These are phyloP conservation scores for Rhodofomes roseus DNA, from an alignment of 1,284 basidiomycete species.

Conservation along the genomic window DNA sequence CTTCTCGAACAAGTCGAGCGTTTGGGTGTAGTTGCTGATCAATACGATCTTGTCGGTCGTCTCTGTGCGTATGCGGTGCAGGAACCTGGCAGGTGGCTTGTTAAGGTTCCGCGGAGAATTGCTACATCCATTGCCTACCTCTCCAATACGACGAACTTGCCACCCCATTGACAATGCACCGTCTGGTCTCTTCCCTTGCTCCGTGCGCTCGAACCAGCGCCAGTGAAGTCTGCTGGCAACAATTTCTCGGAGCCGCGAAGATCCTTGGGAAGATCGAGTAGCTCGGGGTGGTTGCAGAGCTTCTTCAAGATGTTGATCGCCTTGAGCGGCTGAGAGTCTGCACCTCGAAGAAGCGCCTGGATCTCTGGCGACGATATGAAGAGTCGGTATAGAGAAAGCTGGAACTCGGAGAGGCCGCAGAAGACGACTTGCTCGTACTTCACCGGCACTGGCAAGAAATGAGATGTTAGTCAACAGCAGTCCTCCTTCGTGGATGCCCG, in stretches of 20 bases:
- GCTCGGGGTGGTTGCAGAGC: conserved; percentile 95
- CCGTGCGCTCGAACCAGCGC: conserved; percentile 39
- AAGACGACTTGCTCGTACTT: conserved; percentile 99
- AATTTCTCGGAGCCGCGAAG: conserved; percentile 81
- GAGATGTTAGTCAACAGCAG: conserved; percentile 7
- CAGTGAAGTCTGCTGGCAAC: conserved; percentile 82
- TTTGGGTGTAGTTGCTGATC: conserved; percentile 98
- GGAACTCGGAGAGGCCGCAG: conserved; percentile 86
- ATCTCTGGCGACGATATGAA: conserved; percentile 97
- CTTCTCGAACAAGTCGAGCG: conserved; percentile 91
- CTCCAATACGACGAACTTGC: conserved; percentile 94
- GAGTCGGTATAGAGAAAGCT: conserved; percentile 85
- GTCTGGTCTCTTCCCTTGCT: conserved; percentile 45
- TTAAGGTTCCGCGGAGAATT: not conserved
- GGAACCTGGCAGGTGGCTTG: conserved; percentile 53
- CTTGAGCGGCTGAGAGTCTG: conserved; percentile 93
- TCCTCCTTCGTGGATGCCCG: not conserved
- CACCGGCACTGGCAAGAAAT: conserved; percentile 75
- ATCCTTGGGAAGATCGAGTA: conserved; percentile 86
- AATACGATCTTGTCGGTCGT: conserved; percentile 98
- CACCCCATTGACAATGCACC: conserved; percentile 79
- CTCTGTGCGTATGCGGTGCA: conserved; percentile 76
- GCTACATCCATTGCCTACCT: conserved; percentile 47
- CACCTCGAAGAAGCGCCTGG: conserved; percentile 85
- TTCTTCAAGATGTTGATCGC: conserved; percentile 98